Conservation (phyloP, 352 stramenopile species). For the Halophytophthora polymorphica region DNA sequence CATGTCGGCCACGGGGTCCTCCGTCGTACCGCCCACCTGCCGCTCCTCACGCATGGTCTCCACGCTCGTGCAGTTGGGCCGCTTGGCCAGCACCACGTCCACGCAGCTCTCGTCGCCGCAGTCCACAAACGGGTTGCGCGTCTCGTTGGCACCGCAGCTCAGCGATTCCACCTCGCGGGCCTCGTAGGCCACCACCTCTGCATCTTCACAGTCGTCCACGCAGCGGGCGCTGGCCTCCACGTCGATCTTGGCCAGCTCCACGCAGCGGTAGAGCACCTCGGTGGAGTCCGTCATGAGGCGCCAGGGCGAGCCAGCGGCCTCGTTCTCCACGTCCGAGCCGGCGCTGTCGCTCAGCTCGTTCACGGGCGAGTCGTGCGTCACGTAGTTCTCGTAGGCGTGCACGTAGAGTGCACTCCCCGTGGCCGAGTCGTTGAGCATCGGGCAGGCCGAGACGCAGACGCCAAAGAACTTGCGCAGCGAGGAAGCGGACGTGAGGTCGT, state of each 20-base stretch:
- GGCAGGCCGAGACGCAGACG: constrained; percentile 46
- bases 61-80: constrained; percentile 51
- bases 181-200: constrained; percentile 36
- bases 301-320: constrained; percentile 55
- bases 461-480: constrained; percentile 50
- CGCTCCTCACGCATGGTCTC: constrained; percentile 42
- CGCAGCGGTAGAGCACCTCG: constrained; percentile 62
- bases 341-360: constrained; percentile 25
- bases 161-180: constrained; percentile 17
- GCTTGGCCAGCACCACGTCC: constrained; percentile 32
- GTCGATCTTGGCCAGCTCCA: constrained; percentile 59
- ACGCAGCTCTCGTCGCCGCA: constrained; percentile 51
- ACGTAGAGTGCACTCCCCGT: constrained; percentile 35
- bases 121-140: constrained; percentile 47
- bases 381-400: constrained; percentile 64
- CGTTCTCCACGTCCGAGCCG: constrained; percentile 41
- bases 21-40: constrained; percentile 34
- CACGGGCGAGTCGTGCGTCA: constrained; percentile 26
- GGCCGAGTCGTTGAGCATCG: constrained; percentile 35
- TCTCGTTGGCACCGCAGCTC: constrained; percentile 39
- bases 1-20: constrained; percentile 53
- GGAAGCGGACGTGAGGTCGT: constrained; percentile 18
- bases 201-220: constrained; percentile 53
- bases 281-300: constrained; percentile 59
- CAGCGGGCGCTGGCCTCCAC: constrained; percentile 45